Percentiles rank a stretch among this genome's conserved stretches.
phyloP scores from a whole-genome alignment of 441 rosid species.

The Heliophila coronopifolia region DNA sequence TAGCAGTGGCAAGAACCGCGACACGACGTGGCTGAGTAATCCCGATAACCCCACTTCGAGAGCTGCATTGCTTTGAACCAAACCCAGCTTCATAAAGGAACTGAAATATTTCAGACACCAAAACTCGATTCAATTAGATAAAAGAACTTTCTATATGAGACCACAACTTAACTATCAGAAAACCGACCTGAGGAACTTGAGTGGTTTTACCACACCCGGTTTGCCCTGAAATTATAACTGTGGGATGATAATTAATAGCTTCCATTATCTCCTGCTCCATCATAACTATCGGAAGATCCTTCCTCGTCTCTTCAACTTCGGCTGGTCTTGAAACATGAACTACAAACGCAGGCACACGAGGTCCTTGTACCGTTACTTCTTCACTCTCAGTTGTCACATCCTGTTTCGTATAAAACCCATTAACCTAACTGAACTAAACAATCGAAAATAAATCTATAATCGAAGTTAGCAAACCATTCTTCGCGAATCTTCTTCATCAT shows the following conservation, averaged over 20 bases:
- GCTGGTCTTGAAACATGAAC: constrained; percentile 35
- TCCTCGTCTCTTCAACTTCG: constrained; percentile 66
- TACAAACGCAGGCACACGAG: constrained; percentile 33
- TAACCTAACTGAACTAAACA: too few relatives aligned
- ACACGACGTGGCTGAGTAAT: constrained; percentile 92
- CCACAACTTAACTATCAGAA: constrained; percentile 6
- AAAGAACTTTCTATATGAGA: not conserved
- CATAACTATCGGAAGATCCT: constrained; percentile 90
- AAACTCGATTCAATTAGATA: not conserved
- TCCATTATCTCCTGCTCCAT: constrained; percentile 99
- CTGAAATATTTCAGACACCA: constrained; percentile 33
- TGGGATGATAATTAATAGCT: constrained; percentile 61
- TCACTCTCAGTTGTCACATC: constrained; percentile 28
- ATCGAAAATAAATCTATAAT: not conserved
- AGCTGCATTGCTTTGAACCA: constrained; percentile 49
- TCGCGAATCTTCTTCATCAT: constrained; percentile 4
- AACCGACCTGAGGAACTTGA: constrained; percentile 87
- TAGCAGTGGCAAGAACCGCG: constrained; percentile 91
- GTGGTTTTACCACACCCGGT: constrained; percentile 99
- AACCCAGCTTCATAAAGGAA: constrained; percentile 92
- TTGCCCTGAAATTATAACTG: constrained; percentile 76
- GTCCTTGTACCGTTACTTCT: constrained; percentile 26
- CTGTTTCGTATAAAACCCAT: constrained; percentile 34
- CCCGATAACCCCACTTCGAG: constrained; percentile 64
- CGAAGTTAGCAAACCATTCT: constrained; percentile 31